Evolutionary conservation across 306 rosid genomes (phyloP).

Genomic region (Medicago arabica): DNA sequence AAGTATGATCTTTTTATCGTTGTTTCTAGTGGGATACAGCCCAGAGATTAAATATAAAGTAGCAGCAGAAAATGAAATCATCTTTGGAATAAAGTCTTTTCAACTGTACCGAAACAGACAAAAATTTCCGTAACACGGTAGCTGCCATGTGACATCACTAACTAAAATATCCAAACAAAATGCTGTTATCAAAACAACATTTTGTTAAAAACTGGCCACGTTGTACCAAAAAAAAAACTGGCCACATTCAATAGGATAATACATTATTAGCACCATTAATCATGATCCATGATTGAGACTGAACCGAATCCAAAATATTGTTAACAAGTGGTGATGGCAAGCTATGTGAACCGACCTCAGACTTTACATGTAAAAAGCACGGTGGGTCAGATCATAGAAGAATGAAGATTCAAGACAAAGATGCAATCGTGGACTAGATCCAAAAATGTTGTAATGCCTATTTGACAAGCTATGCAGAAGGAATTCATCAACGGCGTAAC

Average conservation of each 20-base stretch:
- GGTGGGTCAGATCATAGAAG: neutral
- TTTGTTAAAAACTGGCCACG: neutral
- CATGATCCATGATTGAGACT: neutral
- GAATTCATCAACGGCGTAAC: neutral
- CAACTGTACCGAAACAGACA: neutral
- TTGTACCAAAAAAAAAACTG: neutral
- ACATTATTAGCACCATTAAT: neutral
- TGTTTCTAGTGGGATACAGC: neutral
- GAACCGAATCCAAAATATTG: neutral
- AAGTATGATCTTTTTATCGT: neutral
- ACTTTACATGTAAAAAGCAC: neutral
- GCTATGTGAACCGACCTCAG: neutral
- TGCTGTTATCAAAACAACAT: neutral
- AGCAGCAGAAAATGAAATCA: neutral
- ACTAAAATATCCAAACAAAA: neutral
- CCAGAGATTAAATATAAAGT: neutral
- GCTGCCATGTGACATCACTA: neutral
- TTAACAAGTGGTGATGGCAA: neutral
- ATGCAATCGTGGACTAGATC: neutral
- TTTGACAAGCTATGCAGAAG: conserved; percentile 3
- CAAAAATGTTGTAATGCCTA: neutral
- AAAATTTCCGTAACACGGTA: neutral
- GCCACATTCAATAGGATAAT: neutral
- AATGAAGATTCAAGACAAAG: neutral
- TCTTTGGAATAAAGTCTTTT: neutral